phyloP scores from a whole-genome alignment of 306 rosid species.

The Comarum palustre region DNA sequence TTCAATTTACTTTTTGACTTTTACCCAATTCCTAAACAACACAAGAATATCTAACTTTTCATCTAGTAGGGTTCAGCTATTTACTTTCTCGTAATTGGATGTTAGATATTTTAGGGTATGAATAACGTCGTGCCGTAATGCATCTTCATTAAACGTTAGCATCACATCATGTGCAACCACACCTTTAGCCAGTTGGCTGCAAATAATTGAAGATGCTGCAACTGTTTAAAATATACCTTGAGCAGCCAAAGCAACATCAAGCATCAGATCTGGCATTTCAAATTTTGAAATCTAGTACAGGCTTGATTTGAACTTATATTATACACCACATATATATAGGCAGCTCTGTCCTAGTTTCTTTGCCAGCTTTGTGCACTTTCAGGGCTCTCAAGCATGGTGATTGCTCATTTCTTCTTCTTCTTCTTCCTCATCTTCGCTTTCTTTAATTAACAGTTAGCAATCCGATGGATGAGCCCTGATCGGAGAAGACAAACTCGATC shows the following conservation, averaged over 20 bases:
- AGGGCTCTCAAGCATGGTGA: conserved; percentile 6
- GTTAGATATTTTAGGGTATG: neutral
- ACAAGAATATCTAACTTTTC: too few relatives aligned
- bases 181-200: neutral
- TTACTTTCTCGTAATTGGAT: neutral
- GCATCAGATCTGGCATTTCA: conserved; percentile 5
- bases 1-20: neutral
- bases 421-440: conserved; percentile 4
- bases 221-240: neutral
- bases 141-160: neutral
- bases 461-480: neutral
- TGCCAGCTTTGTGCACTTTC: neutral
- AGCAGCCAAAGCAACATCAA: neutral
- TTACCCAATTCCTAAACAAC: neutral
- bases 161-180: conserved; percentile 8
- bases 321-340: neutral
- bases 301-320: neutral
- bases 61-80: too few relatives aligned
- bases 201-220: neutral
- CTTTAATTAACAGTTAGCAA: neutral
- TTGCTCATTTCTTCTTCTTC: conserved; percentile 9
- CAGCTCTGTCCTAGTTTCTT: neutral
- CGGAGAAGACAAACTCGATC: neutral
- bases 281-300: neutral
- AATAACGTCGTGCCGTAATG: neutral